These are phyloP conservation scores for Ehretia macrophylla DNA, from an alignment of 257 asterid species.

Conservation along the genomic window DNA sequence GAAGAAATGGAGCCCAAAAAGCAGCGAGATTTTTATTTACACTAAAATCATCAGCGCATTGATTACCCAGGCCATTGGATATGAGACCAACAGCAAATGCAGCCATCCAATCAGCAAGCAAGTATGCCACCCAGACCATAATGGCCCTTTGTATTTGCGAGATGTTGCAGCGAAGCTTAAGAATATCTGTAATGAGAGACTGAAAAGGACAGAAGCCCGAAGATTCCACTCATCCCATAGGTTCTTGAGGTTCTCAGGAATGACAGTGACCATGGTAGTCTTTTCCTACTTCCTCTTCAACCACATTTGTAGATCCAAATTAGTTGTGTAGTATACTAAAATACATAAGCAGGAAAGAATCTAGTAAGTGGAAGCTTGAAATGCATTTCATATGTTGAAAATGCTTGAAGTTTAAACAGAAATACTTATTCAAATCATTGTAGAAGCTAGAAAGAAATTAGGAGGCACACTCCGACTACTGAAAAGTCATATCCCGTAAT, in stretches of 20 bases:
- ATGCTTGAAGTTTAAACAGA: too few relatives aligned
- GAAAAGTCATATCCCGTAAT: too few relatives aligned
- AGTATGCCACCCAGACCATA: conserved; percentile 20
- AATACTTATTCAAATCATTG: too few relatives aligned
- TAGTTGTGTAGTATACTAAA: too few relatives aligned
- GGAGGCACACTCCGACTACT: too few relatives aligned
- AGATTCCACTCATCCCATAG: conserved; percentile 23
- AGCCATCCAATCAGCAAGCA: conserved; percentile 27
- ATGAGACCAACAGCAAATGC: conserved; percentile 23
- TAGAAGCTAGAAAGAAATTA: too few relatives aligned
- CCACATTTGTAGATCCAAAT: too few relatives aligned
- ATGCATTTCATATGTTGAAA: too few relatives aligned
- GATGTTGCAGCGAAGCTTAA: conserved; percentile 5
- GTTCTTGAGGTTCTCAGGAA: not conserved
- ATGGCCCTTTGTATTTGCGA: conserved; percentile 3
- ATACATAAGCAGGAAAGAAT: too few relatives aligned
- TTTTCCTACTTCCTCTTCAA: not conserved
- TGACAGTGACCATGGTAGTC: not conserved
- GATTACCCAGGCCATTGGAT: not conserved
- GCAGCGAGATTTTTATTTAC: conserved; percentile 10
- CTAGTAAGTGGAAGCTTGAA: too few relatives aligned
- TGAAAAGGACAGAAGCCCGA: conserved; percentile 19
- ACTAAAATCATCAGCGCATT: not conserved
- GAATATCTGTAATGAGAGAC: conserved; percentile 19
- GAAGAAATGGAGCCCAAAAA: conserved; percentile 16